Percentiles rank a stretch among this genome's conserved stretches.
Conservation (phyloP, 2,329 filamentous ascomycete genomes). For the Aspergillus eucalypticola region DNA sequence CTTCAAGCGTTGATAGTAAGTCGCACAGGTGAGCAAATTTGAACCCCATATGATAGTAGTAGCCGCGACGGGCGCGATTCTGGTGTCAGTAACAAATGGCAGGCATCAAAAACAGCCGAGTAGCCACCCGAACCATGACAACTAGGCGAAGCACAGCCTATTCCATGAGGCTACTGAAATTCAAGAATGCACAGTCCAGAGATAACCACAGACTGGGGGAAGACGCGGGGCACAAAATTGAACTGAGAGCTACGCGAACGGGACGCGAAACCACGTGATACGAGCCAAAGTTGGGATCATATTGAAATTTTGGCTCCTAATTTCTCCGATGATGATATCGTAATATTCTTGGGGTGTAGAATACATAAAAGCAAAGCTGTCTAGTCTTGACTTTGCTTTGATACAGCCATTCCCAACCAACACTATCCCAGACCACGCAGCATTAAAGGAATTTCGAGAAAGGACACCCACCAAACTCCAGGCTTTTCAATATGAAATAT, state of each 20-base stretch:
- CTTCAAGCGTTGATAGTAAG: slow-evolving; percentile 68
- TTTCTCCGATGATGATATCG: background rate
- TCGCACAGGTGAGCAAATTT: slow-evolving; percentile 71
- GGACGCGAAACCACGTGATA: background rate
- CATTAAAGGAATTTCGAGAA: slow-evolving; percentile 15
- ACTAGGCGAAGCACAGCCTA: background rate
- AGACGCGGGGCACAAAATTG: background rate
- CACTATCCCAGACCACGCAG: slow-evolving; percentile 18
- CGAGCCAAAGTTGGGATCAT: background rate
- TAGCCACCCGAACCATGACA: background rate
- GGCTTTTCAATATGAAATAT: slow-evolving; percentile 25
- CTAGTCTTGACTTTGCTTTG: slow-evolving; percentile 7
- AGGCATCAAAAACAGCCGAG: background rate
- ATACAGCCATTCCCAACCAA: slow-evolving; percentile 17
- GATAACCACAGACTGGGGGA: background rate
- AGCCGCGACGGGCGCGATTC: background rate
- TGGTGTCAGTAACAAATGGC: background rate
- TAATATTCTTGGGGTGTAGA: slow-evolving; percentile 13
- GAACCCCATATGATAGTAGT: slow-evolving; percentile 41
- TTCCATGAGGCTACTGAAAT: background rate
- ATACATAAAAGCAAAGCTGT: slow-evolving; percentile 19
- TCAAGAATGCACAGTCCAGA: background rate
- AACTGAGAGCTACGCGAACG: background rate
- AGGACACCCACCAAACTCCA: slow-evolving; percentile 33
- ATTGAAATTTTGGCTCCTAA: background rate